Evolutionary conservation across 2,329 filamentous ascomycete genomes (phyloP).

Genomic region (Talaromyces sp.): DNA sequence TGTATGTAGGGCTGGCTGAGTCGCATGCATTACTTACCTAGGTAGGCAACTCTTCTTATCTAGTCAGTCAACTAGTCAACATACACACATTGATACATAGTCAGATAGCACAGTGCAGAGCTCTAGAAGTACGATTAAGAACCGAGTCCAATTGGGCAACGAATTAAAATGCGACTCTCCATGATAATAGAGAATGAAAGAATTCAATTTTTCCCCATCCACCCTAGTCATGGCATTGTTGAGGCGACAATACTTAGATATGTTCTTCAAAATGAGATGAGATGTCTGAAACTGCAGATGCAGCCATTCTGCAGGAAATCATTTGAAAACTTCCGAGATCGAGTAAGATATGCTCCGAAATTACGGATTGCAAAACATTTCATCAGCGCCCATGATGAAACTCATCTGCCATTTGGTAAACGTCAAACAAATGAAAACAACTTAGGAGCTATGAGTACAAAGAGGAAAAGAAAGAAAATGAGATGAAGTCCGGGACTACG

Average conservation of each 20-base stretch:
- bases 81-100: neutral
- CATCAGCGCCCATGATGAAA: neutral
- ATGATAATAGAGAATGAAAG: too few species aligned
- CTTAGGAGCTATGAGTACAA: neutral
- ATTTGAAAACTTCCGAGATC: neutral
- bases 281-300: neutral
- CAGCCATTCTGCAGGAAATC: neutral
- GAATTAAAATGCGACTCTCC: neutral
- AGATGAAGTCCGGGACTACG: neutral
- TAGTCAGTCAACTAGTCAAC: neutral
- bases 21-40: slow-evolving; percentile 1
- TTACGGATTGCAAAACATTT: neutral
- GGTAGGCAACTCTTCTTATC: neutral
- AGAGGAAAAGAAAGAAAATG: neutral
- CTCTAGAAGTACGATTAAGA: neutral
- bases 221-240: neutral
- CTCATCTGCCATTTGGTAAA: neutral
- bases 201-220: neutral
- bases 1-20: neutral
- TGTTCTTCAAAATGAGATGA: neutral
- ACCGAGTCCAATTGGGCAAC: neutral
- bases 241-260: neutral
- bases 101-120: neutral
- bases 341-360: neutral
- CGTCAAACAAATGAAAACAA: neutral